Base-by-base conservation (phyloP, 78 protist species). In the Protostelium mycophagum region DNA sequence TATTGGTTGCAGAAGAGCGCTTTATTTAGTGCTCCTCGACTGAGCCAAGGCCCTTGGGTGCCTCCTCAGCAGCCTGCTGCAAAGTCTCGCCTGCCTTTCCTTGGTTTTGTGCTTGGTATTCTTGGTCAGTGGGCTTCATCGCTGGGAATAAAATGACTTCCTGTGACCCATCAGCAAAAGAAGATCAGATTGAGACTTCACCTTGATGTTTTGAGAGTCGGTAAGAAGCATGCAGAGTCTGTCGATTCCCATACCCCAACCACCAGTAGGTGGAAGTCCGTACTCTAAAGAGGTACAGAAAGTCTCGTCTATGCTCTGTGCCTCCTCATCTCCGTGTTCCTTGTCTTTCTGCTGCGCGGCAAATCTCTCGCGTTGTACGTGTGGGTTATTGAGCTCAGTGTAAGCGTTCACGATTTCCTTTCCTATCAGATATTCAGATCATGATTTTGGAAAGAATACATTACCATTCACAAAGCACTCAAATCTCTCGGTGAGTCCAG, bases 351-450 rank as follows among this genome's bases (percentile, higher is more conserved):
- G 96, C 96, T 99, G 99, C 86, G 63, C 94, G 36, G n/a, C 97
- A 89, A 99, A 99, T 38, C 98, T 94, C 28, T 93, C 98, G 5
- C 99, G 85, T 97, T 99, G 99, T 37, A 97, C 98, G 35, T 95
- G 85, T 38, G 99, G 99, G 92, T 98, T 95, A 97, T 99, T 99
- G 86, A 99, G 93, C 98, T 99, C 99, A 0, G 99, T 98, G 99
- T 99, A 99, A 25, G 99, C 99, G 90, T 99, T 99, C 95, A 97
- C 93, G 39, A 98, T 38, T 94, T 99, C 99, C 89, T 94, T 87
- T 83, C 89, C n/a, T n/a, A n/a, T n/a, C n/a, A n/a, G n/a, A n/a
- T n/a, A n/a, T n/a, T n/a, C n/a, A n/a, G n/a, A n/a, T n/a, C n/a
- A n/a, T n/a, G n/a, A n/a, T n/a, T n/a, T n/a, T n/a, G n/a, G n/a